Evolutionary conservation across 2,329 filamentous ascomycete genomes (phyloP).

Genomic region (Coniochaeta hoffmannii): DNA sequence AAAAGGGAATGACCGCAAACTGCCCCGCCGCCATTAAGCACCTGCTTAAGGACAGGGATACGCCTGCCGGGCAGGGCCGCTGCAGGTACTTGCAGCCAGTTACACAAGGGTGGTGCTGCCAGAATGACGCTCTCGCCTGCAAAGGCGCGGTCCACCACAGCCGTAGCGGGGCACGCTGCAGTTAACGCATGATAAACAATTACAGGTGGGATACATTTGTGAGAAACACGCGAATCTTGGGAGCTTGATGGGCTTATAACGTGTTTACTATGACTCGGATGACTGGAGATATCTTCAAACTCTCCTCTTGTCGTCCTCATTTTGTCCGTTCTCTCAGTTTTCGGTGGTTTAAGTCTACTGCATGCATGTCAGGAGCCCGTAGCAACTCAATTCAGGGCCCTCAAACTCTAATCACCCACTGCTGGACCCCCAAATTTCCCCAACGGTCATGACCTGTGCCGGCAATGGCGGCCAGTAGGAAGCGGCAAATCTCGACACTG

Average conservation of each 20-base stretch:
- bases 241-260: neutral
- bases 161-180: neutral
- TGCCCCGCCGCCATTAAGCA: conserved; percentile 4
- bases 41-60: conserved; percentile 1
- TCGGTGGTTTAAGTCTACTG: neutral
- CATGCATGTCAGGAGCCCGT: neutral
- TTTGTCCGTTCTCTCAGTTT: neutral
- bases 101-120: neutral
- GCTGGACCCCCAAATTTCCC: neutral
- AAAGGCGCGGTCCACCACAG: neutral
- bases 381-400: neutral
- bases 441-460: neutral
- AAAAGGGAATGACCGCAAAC: neutral
- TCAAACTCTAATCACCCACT: neutral
- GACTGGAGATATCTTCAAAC: neutral
- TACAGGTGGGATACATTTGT: neutral
- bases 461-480: conserved; percentile 3
- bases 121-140: conserved; percentile 1
- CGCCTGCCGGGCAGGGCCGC: neutral
- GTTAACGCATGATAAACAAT: conserved; percentile 4
- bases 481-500: neutral
- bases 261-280: neutral
- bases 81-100: neutral
- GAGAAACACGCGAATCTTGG: neutral
- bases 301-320: neutral